Conservation (phyloP, 2,329 filamentous ascomycete genomes). For the Trichoderma sp. region DNA sequence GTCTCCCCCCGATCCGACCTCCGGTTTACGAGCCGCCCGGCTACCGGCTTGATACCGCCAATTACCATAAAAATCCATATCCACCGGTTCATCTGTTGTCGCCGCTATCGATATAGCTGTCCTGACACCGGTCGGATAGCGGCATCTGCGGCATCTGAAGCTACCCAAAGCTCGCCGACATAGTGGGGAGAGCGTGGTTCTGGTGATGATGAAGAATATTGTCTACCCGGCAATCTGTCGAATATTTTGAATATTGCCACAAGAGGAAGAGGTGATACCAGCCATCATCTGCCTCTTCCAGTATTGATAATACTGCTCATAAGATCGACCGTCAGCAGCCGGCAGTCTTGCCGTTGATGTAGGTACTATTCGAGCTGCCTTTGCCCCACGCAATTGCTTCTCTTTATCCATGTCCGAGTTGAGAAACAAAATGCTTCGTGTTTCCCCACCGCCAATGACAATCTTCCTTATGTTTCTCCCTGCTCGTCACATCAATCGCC, state of each 20-base stretch:
- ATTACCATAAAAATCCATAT: slow-evolving; percentile 47
- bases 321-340: no score
- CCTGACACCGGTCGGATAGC: not conserved
- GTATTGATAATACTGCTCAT: no score
- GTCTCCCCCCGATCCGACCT: slow-evolving; percentile 34
- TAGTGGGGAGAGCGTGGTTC: not conserved
- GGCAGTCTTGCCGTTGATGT: no score
- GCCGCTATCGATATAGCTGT: not conserved
- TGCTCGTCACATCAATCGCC: no score
- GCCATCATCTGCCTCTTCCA: no score
- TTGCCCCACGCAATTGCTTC: no score
- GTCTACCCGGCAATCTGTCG: not conserved
- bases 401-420: no score
- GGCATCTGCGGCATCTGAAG: not conserved
- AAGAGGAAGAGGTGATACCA: not conserved
- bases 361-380: no score
- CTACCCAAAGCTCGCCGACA: not conserved
- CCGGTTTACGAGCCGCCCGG: slow-evolving; percentile 48
- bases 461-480: no score
- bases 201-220: not conserved
- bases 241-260: not conserved
- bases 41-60: slow-evolving; percentile 55
- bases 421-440: no score
- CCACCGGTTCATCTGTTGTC: slow-evolving; percentile 46
- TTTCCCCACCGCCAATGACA: no score